These are phyloP conservation scores for Didymella glomerata DNA, from an alignment of 2,329 filamentous ascomycete genomes.

Conservation along the genomic window DNA sequence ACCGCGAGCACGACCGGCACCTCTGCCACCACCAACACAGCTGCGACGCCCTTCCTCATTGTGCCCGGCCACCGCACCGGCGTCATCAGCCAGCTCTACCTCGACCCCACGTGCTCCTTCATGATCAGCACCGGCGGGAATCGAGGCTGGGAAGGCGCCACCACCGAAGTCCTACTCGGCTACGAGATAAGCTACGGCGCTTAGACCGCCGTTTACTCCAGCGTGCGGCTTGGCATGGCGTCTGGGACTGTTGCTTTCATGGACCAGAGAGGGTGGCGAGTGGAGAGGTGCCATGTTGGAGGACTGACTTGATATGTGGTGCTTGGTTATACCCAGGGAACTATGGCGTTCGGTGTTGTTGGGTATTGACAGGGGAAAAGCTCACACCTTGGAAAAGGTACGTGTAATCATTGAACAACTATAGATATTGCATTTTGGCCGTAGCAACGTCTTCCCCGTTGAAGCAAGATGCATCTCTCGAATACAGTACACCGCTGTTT, in stretches of 20 bases:
- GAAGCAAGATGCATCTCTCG: no score
- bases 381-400: neutral
- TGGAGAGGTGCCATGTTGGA: neutral
- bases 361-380: neutral
- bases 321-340: neutral
- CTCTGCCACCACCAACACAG: slow-evolving; percentile 63
- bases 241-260: no score
- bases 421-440: neutral
- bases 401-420: neutral
- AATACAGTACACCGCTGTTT: no score
- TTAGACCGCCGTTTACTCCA: slow-evolving; percentile 28
- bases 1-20: slow-evolving; percentile 4
- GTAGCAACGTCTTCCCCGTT: no score
- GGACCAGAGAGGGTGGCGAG: no score
- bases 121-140: slow-evolving; percentile 94
- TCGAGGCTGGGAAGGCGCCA: slow-evolving; percentile 90
- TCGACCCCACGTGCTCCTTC: slow-evolving; percentile 87
- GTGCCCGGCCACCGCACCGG: slow-evolving; percentile 90
- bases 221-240: no score
- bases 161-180: slow-evolving; percentile 89
- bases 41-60: slow-evolving; percentile 88
- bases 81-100: slow-evolving; percentile 83
- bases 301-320: neutral
- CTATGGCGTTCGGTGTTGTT: neutral
- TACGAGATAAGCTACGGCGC: slow-evolving; percentile 78